Conservation (phyloP, 1,284 basidiomycete genomes). For the Cystobasidium sp. region DNA sequence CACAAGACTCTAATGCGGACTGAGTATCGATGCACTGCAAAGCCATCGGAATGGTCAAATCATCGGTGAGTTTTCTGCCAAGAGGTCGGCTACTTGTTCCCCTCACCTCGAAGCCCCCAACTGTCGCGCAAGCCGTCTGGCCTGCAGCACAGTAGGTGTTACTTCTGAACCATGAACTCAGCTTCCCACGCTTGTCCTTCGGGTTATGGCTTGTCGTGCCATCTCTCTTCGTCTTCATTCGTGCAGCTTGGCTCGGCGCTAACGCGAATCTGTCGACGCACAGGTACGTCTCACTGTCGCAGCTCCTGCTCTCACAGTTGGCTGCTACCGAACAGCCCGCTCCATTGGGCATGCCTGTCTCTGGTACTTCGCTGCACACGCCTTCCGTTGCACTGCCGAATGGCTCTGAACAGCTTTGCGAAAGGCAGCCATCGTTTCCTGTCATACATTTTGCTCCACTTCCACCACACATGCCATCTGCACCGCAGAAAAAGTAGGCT, state of each 20-base stretch:
- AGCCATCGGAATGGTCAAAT: not conserved
- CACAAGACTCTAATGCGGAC: conserved; percentile 26
- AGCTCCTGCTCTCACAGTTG: conserved; percentile 17
- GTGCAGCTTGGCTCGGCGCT: conserved; percentile 29
- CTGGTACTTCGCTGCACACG: not conserved
- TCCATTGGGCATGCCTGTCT: conserved; percentile 8
- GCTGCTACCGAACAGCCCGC: conserved; percentile 1
- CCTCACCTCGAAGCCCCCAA: conserved; percentile 21
- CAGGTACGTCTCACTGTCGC: conserved; percentile 21
- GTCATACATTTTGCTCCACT: conserved; percentile 17
- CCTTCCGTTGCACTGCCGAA: not conserved
- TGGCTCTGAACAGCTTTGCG: not conserved
- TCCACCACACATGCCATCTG: conserved; percentile 30
- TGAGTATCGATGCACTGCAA: conserved; percentile 32
- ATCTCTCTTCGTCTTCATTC: conserved; percentile 14
- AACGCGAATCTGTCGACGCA: not conserved
- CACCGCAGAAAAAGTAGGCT: conserved; percentile 28
- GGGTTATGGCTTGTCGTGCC: conserved; percentile 11
- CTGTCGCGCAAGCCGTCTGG: conserved; percentile 28
- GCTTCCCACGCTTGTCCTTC: conserved; percentile 19
- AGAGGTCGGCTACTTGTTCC: not conserved
- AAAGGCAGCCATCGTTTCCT: conserved; percentile 24
- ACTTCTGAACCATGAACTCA: conserved; percentile 17
- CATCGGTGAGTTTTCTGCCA: not conserved
- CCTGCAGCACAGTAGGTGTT: conserved; percentile 8